Base-by-base conservation (phyloP, 139 green algal genomes). In the Spirogloea muscicola region DNA sequence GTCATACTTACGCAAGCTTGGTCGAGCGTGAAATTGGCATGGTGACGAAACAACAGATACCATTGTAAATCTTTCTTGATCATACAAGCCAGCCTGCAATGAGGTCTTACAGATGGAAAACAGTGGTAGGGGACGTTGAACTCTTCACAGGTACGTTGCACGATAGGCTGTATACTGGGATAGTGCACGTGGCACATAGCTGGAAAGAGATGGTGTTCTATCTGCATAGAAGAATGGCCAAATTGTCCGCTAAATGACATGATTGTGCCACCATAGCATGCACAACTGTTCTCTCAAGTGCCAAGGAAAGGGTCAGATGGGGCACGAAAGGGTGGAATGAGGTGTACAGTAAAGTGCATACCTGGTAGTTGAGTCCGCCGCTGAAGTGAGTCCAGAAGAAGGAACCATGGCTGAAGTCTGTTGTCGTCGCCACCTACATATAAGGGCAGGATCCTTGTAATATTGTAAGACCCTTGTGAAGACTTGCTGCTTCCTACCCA, bases 371-470 rank as follows among this genome's bases (percentile, higher is more conserved):
- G 39, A 92, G 79, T 27, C 88, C 88, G 13, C 88, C 88, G 0
- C 76, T 88, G 66, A 92, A 69, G 71, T 92, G 85, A 3, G 74
- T 89, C 88, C 88, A 92, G 57, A 92, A 87, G 57, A 72, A 86
- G 21, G 82, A 89, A 16, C 77, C 84, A 52, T 86, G 88, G 27
- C 63, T 67, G 75, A 91, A 91, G 78, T 90, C 86, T 29, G 84
- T 85, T 4, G 83, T 85, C 18, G 85, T 86, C 27, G 77, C 69
- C 10, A 84, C 74, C 61, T 76, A 52, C n/a, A n/a, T n/a, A n/a
- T n/a, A n/a, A n/a, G n/a, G n/a, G n/a, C n/a, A n/a, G n/a, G n/a
- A n/a, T n/a, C n/a, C n/a, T n/a, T n/a, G n/a, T n/a, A n/a, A n/a
- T n/a, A n/a, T n/a, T n/a, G n/a, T n/a, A n/a, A n/a, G n/a, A n/a